Evolutionary conservation across 2,329 filamentous ascomycete species (phyloP).

Genomic region (Fusarium sp.): DNA sequence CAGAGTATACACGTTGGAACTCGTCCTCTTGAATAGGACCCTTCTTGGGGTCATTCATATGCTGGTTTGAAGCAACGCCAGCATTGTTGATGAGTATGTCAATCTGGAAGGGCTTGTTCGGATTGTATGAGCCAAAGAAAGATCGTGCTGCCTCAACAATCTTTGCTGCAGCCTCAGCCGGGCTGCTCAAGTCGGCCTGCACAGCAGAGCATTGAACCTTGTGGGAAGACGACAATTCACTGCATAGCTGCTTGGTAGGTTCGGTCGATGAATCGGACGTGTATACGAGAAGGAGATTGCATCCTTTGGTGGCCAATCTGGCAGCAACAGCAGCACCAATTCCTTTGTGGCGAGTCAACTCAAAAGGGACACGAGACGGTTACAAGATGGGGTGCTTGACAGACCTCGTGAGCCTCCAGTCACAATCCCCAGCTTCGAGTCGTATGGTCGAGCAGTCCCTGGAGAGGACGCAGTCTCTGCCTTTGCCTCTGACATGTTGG

Average conservation of each 20-base stretch:
- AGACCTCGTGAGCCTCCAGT: slow-evolving; percentile 49
- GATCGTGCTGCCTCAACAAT: slow-evolving; percentile 45
- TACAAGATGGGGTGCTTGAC: neutral
- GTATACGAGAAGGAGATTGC: slow-evolving; percentile 66
- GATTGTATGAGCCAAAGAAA: slow-evolving; percentile 42
- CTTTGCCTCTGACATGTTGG: slow-evolving; percentile 40
- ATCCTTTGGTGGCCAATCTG: slow-evolving; percentile 67
- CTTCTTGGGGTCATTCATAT: slow-evolving; percentile 62
- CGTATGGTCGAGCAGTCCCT: slow-evolving; percentile 40
- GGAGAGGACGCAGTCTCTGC: slow-evolving; percentile 16
- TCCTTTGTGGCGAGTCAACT: slow-evolving; percentile 50
- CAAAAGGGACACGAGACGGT: neutral
- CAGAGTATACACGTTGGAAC: slow-evolving; percentile 74
- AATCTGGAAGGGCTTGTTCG: slow-evolving; percentile 53
- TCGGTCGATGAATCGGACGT: slow-evolving; percentile 62
- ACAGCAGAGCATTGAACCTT: slow-evolving; percentile 44
- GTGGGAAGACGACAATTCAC: slow-evolving; percentile 56
- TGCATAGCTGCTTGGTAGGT: slow-evolving; percentile 57
- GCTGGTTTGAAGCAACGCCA: slow-evolving; percentile 71
- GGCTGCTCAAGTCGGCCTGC: slow-evolving; percentile 45
- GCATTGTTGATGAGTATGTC: slow-evolving; percentile 92
- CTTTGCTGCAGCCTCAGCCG: slow-evolving; percentile 38
- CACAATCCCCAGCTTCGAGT: slow-evolving; percentile 47
- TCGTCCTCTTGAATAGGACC: slow-evolving; percentile 64
- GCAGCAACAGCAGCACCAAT: slow-evolving; percentile 67